Percentiles rank a stretch among this genome's conserved stretches.
These are phyloP conservation scores for Eucalyptus fibrosa DNA, from an alignment of 345 rosid genomes.

Conservation along the genomic window DNA sequence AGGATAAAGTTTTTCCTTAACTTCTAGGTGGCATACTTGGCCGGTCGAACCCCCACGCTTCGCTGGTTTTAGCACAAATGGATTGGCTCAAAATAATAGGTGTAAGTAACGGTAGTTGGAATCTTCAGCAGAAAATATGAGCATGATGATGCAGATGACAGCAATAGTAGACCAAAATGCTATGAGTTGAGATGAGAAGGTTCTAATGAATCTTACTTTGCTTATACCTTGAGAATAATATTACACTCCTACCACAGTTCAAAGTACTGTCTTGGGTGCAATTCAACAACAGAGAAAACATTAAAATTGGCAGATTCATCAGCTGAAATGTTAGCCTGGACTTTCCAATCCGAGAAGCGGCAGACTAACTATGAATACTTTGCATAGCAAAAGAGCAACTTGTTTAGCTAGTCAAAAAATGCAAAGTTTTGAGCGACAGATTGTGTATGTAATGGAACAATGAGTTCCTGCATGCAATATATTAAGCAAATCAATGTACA, in stretches of 20 bases:
- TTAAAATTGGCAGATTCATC: not conserved
- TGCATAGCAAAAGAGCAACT: not conserved
- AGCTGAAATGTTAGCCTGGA: not conserved
- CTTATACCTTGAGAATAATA: not conserved
- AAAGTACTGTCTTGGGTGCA: not conserved
- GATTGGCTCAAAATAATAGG: not conserved
- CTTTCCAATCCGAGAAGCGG: not conserved
- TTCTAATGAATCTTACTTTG: not conserved
- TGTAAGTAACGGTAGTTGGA: not conserved
- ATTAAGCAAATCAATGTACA: not conserved
- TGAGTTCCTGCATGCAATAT: not conserved
- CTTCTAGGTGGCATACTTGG: not conserved
- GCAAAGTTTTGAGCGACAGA: not conserved
- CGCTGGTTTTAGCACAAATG: not conserved
- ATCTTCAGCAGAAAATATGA: not conserved
- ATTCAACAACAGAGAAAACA: not conserved
- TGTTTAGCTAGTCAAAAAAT: not conserved
- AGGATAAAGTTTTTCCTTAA: not conserved
- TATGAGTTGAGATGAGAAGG: not conserved
- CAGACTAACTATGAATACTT: not conserved
- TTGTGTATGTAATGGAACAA: not conserved
- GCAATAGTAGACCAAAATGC: not conserved
- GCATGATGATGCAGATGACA: not conserved
- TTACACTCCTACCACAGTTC: not conserved
- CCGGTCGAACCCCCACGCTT: not conserved